These are phyloP conservation scores for Backusella circina DNA, from an alignment of 192 early-diverging fungal species.

Conservation along the genomic window DNA sequence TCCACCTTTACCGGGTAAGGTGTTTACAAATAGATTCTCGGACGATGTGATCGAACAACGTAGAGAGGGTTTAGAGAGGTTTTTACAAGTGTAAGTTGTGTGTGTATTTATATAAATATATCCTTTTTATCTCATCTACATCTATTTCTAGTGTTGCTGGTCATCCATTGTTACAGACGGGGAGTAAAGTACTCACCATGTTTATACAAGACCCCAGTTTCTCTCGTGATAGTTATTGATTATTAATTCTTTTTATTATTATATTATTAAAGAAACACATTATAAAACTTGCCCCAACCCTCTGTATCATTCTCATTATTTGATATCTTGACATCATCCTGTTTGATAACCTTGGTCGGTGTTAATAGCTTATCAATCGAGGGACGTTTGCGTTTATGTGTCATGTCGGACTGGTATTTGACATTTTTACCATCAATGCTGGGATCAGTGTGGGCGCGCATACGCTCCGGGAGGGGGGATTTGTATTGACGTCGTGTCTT, in stretches of 20 bases:
- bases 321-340: neutral
- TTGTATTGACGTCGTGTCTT: slow-evolving; percentile 9
- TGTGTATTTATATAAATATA: neutral
- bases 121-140: neutral
- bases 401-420: neutral
- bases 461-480: neutral
- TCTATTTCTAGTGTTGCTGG: slow-evolving; percentile 67
- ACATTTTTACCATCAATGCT: slow-evolving; percentile 12
- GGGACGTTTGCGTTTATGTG: neutral
- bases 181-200: slow-evolving; percentile 86
- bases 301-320: neutral
- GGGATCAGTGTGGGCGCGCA: neutral
- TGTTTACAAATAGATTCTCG: slow-evolving; percentile 90
- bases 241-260: slow-evolving; percentile 33
- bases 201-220: slow-evolving; percentile 97
- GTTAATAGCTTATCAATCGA: neutral
- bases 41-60: slow-evolving; percentile 93
- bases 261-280: neutral
- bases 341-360: neutral
- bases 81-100: slow-evolving; percentile 91
- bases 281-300: neutral
- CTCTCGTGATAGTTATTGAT: slow-evolving; percentile 72
- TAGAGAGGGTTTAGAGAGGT: slow-evolving; percentile 86
- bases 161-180: slow-evolving; percentile 96
- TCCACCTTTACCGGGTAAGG: slow-evolving; percentile 93